These are phyloP conservation scores for Ophiocordyceps camponoti-leonardi DNA, from an alignment of 2,329 filamentous ascomycete genomes.

Conservation along the genomic window DNA sequence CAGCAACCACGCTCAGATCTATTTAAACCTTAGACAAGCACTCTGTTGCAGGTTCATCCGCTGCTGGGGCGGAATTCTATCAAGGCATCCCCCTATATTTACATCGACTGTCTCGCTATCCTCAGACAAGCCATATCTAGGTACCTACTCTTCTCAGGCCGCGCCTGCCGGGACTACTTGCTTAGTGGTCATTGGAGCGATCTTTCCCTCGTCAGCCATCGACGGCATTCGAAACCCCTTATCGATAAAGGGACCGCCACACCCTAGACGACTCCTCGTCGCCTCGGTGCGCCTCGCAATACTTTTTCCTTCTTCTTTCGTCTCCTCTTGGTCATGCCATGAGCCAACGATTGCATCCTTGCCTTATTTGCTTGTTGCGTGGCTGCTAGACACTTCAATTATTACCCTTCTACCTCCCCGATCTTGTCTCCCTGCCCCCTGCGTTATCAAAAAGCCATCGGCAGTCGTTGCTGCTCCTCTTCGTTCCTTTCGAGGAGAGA, in stretches of 20 bases:
- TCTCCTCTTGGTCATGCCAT: not conserved
- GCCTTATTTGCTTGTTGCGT: not conserved
- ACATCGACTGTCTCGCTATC: too few relatives aligned
- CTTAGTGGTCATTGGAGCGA: too few relatives aligned
- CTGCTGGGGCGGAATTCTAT: too few relatives aligned
- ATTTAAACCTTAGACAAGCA: too few relatives aligned
- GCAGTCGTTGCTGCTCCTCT: not conserved
- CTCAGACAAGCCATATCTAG: not conserved
- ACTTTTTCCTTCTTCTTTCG: not conserved
- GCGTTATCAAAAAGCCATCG: not conserved
- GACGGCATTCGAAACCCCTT: not conserved
- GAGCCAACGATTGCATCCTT: not conserved
- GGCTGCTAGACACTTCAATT: not conserved
- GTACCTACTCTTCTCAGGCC: too few relatives aligned
- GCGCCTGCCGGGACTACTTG: too few relatives aligned
- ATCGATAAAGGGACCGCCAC: not conserved
- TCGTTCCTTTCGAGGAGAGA: not conserved
- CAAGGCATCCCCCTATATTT: too few relatives aligned
- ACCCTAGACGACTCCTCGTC: not conserved
- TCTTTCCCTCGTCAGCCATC: too few relatives aligned
- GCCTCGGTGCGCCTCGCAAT: not conserved
- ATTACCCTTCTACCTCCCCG: not conserved
- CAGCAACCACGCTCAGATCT: too few relatives aligned
- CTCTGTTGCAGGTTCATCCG: too few relatives aligned
- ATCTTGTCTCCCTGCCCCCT: not conserved